phyloP scores from a whole-genome alignment of 2,329 filamentous ascomycete species.

The Fusarium phyllophilum region DNA sequence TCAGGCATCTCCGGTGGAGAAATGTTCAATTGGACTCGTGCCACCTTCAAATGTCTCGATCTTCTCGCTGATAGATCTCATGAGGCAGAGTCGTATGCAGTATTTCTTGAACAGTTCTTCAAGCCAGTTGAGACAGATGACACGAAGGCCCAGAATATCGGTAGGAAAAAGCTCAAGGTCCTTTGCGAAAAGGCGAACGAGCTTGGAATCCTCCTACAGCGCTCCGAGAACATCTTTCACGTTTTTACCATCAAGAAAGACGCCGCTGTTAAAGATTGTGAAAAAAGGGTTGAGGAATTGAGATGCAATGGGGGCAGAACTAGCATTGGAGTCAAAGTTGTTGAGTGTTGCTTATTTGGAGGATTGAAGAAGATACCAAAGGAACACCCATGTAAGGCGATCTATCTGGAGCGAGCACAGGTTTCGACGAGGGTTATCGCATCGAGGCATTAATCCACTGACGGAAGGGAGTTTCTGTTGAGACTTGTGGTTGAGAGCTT shows the following conservation, averaged over 20 bases:
- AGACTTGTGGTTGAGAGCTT: too few relatives aligned
- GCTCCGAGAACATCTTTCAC: background rate
- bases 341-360: background rate
- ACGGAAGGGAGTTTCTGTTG: too few relatives aligned
- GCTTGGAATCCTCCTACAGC: background rate
- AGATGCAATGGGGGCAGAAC: background rate
- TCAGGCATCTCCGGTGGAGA: background rate
- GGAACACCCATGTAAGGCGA: background rate
- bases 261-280: background rate
- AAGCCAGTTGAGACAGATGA: background rate
- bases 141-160: background rate
- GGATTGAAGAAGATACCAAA: background rate
- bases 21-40: background rate
- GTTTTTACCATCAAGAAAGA: background rate
- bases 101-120: background rate
- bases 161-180: background rate
- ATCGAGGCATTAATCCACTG: too few relatives aligned
- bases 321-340: rapidly evolving
- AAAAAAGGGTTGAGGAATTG: rapidly evolving
- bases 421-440: background rate
- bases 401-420: background rate
- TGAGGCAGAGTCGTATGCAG: background rate
- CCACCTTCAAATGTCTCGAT: background rate
- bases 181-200: background rate
- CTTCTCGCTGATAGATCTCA: background rate